These are phyloP conservation scores for Hygrocybe coccinea DNA, from an alignment of 768 basidiomycete species.

Conservation along the genomic window DNA sequence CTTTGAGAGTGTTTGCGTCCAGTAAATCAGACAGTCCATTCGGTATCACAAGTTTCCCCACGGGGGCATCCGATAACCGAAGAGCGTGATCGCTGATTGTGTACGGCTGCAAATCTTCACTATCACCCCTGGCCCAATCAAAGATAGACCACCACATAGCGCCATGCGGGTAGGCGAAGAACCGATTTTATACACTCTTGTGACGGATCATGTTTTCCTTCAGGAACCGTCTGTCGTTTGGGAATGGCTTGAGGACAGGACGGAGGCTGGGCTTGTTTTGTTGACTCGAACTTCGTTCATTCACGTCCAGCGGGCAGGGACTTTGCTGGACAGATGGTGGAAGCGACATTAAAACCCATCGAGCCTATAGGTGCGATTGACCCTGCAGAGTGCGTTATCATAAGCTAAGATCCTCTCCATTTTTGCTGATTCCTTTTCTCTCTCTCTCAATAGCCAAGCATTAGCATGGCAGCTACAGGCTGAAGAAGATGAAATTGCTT, in stretches of 20 bases:
- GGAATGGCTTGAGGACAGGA: slow-evolving; percentile 87
- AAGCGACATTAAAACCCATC: slow-evolving; percentile 49
- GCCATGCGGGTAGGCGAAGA: too few relatives aligned
- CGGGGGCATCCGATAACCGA: too few relatives aligned
- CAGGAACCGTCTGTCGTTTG: slow-evolving; percentile 78
- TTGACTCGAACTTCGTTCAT: slow-evolving; percentile 62
- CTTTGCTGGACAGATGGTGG: slow-evolving; percentile 67
- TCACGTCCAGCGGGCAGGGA: slow-evolving; percentile 74
- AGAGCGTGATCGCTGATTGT: too few relatives aligned
- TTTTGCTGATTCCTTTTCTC: not conserved
- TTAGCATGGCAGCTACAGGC: slow-evolving; percentile 75
- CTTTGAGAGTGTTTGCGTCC: too few relatives aligned
- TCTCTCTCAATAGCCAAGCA: slow-evolving; percentile 47
- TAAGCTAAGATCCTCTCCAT: too few relatives aligned
- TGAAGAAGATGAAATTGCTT: slow-evolving; percentile 64
- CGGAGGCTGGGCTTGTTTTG: slow-evolving; percentile 70
- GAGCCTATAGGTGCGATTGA: slow-evolving; percentile 45
- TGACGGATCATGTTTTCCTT: slow-evolving; percentile 79
- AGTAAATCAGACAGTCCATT: too few relatives aligned
- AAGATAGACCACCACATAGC: too few relatives aligned
- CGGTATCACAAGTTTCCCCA: too few relatives aligned
- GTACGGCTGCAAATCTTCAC: too few relatives aligned
- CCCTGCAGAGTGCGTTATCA: slow-evolving; percentile 57
- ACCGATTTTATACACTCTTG: slow-evolving; percentile 68
- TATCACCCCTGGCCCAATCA: too few relatives aligned